A percentile compares a stretch with the other conserved stretches of the same genome.
Evolutionary conservation across 1,284 basidiomycete species (phyloP).

Genomic region (Puccinia triticina): DNA sequence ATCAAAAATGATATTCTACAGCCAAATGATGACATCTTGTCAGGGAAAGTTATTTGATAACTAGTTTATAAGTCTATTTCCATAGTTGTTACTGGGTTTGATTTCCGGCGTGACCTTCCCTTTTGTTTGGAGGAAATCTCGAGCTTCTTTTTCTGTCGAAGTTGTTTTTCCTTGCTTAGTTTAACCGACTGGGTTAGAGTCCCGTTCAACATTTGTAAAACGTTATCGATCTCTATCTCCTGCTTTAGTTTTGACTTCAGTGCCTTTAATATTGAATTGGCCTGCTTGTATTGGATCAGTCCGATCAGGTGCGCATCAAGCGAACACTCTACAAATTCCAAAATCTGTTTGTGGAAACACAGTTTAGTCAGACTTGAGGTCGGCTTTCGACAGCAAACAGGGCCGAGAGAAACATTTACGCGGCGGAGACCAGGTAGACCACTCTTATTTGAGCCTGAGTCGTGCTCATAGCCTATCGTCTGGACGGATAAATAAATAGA

Average conservation of each 20-base stretch:
- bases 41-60: no score
- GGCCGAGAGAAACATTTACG: neutral
- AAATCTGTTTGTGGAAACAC: neutral
- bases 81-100: no score
- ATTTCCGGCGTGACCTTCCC: no score
- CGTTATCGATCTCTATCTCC: neutral
- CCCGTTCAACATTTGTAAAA: conserved; percentile 10
- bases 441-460: neutral
- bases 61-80: no score
- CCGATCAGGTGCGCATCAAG: conserved; percentile 40
- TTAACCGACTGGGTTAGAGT: neutral
- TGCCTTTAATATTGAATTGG: neutral
- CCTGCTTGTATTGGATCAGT: conserved; percentile 26
- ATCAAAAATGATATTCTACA: no score
- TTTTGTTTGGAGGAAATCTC: neutral
- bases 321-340: conserved; percentile 20
- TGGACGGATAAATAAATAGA: neutral
- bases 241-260: neutral
- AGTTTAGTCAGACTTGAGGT: neutral
- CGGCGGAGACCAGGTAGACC: neutral
- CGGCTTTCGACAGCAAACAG: neutral
- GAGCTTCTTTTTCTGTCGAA: conserved; percentile 2
- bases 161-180: neutral
- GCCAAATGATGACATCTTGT: no score
- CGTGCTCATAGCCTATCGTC: neutral